Evolutionary conservation across 768 basidiomycete species (phyloP), one percentile per base, ranked within the genome.

Genomic region (Leccinum boreale): DNA sequence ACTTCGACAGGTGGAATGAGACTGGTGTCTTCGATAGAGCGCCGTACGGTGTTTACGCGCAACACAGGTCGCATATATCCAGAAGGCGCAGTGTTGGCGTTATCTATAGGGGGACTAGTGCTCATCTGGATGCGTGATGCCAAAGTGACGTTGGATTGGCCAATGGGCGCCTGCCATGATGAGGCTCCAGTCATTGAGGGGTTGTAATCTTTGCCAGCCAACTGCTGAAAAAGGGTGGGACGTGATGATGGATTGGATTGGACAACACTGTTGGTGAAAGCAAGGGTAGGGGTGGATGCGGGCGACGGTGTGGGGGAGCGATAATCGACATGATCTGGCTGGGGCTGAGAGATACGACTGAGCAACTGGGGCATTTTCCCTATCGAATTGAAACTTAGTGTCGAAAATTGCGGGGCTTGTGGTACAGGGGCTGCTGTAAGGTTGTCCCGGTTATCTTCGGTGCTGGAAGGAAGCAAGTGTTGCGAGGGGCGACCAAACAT

Each of bases 301-400:
- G 67, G 62, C 0, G 65, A 62, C 6, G 71, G 70, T 5, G 74
- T 61, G 7, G 67, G 63, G 0, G 71, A 70, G 53, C 66, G 68
- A 53, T 75, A 73, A 5, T 54, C 49, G 2, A 21, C 36, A 5
- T 61, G 48, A 45, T 69, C 68, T 23, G 72, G 65, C 45, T 72
- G 65, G 3, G 73, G 65, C 39, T 67, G 65, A 31, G 79, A 76
- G 35, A 86, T 73, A 23, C 85, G 81, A 59, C 74, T 77, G 26
- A 86, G 74, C 19, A 87, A 71, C 14, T 74, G 70, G 0, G 85
- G 84, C 58, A 73, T 69, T 63, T 81, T 78, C 28, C 85, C 85
- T 42, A 87, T 87, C 4, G 69, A 77, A 11, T 61, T 68, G 65
- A 86, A 87, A 26, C 39, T 42, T 4, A 42, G 10, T 42, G 2